phyloP scores from a whole-genome alignment of 805 yeast genomes.

The Lipomyces chichibuensis region DNA sequence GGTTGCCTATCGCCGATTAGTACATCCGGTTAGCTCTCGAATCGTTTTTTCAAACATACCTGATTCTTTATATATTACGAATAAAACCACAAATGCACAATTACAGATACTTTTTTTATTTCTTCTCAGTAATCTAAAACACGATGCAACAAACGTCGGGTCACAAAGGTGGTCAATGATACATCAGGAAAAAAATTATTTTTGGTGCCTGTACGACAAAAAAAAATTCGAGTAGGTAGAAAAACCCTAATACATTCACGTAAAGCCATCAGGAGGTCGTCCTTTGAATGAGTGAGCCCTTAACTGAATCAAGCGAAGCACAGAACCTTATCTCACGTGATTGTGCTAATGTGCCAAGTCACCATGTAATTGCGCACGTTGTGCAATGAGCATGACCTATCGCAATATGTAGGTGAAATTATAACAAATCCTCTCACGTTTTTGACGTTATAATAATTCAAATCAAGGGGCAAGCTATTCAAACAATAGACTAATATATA shows the following conservation, averaged over 20 bases:
- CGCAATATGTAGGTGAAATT: background rate
- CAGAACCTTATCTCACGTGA: too few relatives aligned
- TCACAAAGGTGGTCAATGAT: background rate
- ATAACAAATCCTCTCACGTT: too few relatives aligned
- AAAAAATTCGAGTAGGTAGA: background rate
- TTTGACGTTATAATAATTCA: too few relatives aligned
- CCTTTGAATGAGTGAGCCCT: too few relatives aligned
- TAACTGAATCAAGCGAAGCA: too few relatives aligned
- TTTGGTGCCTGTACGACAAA: background rate
- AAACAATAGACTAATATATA: background rate
- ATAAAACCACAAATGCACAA: background rate
- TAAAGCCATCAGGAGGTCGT: too few relatives aligned
- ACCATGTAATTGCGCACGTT: too few relatives aligned
- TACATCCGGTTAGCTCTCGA: background rate
- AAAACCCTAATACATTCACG: background rate
- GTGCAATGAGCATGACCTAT: too few relatives aligned
- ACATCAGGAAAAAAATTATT: background rate
- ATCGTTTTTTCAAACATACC: background rate
- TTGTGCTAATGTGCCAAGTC: too few relatives aligned
- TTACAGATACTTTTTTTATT: background rate
- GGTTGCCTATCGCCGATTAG: background rate
- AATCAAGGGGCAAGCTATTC: background rate
- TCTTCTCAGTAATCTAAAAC: background rate
- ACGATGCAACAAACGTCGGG: background rate
- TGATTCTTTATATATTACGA: background rate